Base-by-base conservation (phyloP, 2,329 filamentous ascomycete genomes). In the Pyricularia grisea region DNA sequence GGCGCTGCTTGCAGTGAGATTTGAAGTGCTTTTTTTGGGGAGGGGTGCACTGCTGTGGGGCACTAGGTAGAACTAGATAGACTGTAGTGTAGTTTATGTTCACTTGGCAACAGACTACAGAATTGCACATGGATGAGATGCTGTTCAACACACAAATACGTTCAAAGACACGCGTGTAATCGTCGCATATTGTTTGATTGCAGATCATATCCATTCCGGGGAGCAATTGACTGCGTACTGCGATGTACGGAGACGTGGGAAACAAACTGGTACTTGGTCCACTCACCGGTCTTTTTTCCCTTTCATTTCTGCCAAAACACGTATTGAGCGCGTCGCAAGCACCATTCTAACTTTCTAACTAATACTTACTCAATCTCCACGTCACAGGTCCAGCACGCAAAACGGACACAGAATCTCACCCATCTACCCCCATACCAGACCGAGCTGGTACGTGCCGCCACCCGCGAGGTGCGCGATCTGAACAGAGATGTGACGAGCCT, bases 341-440 rank as follows among this genome's bases (percentile, higher is more conserved):
- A 14, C 27, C 17, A 65, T 31, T 65, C 65, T 27, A 61, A 61
- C n/a, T 14, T 31, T 65, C 66, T 25, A 61, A 61, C n/a, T 14
- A 61, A 14, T 14, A 25, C 27, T 27, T 14, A 25, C 27, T 27
- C 17, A 61, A 12, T 14, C 23, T 14, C 58, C 23, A 2, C 58
- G 10, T 61, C 10, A 25, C 73, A 97, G 92, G 94, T 96, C 74
- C 91, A 94, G 83, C 92, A 98, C 83, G 95, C 95, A 78, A 98
- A 98, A 85, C 89, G 95, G 77, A 97, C 92, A 23, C 93, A 95
- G 79, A 91, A 92, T 72, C 87, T 99, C 69, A 82, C 89, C 36
- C 89, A 96, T 77, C 87, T 99, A 2, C 95, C 95, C 0, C 90
- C 93, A 3, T 98, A 98, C 78, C 93, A 97, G 79, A 90, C 93